These are phyloP conservation scores for Mycosphaerella sp. DNA, from an alignment of 2,329 filamentous ascomycete genomes.

Conservation along the genomic window DNA sequence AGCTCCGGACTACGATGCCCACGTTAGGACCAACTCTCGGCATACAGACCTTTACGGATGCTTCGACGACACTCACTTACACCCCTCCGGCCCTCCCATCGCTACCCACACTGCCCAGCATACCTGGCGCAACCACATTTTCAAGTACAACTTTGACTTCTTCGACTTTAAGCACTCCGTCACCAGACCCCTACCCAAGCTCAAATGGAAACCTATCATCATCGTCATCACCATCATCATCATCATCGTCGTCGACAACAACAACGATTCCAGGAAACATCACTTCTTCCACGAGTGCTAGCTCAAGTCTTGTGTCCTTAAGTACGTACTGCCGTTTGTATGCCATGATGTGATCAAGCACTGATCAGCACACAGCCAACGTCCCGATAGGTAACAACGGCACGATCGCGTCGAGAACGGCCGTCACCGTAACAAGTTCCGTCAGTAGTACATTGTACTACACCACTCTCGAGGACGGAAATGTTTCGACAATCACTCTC, in stretches of 20 bases:
- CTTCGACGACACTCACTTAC: slow-evolving; percentile 9
- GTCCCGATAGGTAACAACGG: slow-evolving; percentile 17
- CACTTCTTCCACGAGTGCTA: slow-evolving; percentile 9
- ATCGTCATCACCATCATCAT: not conserved
- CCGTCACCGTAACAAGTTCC: slow-evolving; percentile 13
- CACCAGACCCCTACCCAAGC: slow-evolving; percentile 2
- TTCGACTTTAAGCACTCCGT: slow-evolving; percentile 5
- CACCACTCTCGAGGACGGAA: slow-evolving; percentile 25
- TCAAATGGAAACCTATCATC: slow-evolving; percentile 8
- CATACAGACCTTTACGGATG: slow-evolving; percentile 7
- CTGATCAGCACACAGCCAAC: slow-evolving; percentile 19
- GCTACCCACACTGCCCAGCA: not conserved
- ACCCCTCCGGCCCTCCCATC: slow-evolving; percentile 12
- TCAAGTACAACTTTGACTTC: slow-evolving; percentile 7
- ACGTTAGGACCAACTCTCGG: not conserved
- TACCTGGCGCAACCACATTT: slow-evolving; percentile 13
- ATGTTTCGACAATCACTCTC: slow-evolving; percentile 23
- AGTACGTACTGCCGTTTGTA: slow-evolving; percentile 13
- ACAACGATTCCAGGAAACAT: not conserved
- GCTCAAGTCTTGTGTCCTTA: slow-evolving; percentile 23
- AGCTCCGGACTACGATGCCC: not conserved
- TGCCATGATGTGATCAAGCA: not conserved
- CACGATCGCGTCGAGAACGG: slow-evolving; percentile 21
- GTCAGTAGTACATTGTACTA: slow-evolving; percentile 19
- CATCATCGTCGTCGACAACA: not conserved